Evolutionary conservation across 1,284 basidiomycete genomes (phyloP).

Genomic region (Cryptococcus sp.): DNA sequence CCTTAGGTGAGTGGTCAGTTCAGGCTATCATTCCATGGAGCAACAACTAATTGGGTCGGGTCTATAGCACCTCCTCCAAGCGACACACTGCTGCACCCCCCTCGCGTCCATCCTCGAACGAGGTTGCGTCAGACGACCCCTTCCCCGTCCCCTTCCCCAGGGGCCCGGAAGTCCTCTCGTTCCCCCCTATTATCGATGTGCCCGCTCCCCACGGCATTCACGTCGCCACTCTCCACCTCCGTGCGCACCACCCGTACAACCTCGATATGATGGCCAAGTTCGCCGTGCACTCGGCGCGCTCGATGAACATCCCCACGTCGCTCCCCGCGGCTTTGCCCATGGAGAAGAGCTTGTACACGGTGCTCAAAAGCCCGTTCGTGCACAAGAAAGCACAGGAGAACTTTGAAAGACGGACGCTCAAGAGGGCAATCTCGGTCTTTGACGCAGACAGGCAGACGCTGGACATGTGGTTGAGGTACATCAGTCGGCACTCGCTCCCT

Average conservation of each 20-base stretch:
- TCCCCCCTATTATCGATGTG: constrained; percentile 24
- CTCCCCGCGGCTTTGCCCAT: constrained; percentile 69
- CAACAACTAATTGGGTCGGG: not conserved
- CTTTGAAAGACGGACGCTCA: constrained; percentile 81
- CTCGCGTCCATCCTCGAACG: not conserved
- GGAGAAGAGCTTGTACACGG: constrained; percentile 78
- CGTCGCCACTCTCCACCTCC: constrained; percentile 78
- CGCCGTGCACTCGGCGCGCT: constrained; percentile 73
- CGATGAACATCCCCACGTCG: constrained; percentile 78
- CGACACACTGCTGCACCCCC: constrained; percentile 2
- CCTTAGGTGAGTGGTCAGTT: constrained; percentile 4
- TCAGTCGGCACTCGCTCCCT: constrained; percentile 70
- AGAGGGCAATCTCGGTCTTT: constrained; percentile 82
- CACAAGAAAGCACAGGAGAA: constrained; percentile 97
- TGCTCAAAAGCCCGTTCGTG: constrained; percentile 79
- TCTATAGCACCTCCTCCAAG: not conserved
- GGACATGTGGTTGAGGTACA: constrained; percentile 75
- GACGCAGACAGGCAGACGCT: constrained; percentile 79
- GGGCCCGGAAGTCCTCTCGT: constrained; percentile 18
- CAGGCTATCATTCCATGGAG: not conserved
- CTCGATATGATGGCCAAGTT: constrained; percentile 84
- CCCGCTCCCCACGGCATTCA: constrained; percentile 65
- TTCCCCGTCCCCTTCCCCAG: constrained; percentile 11
- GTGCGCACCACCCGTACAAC: constrained; percentile 64
- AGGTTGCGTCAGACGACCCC: not conserved